Percentiles rank a stretch among this genome's conserved stretches.
These are phyloP conservation scores for Globisporangium uncinulatum DNA, from an alignment of 352 stramenopile genomes.

Conservation along the genomic window DNA sequence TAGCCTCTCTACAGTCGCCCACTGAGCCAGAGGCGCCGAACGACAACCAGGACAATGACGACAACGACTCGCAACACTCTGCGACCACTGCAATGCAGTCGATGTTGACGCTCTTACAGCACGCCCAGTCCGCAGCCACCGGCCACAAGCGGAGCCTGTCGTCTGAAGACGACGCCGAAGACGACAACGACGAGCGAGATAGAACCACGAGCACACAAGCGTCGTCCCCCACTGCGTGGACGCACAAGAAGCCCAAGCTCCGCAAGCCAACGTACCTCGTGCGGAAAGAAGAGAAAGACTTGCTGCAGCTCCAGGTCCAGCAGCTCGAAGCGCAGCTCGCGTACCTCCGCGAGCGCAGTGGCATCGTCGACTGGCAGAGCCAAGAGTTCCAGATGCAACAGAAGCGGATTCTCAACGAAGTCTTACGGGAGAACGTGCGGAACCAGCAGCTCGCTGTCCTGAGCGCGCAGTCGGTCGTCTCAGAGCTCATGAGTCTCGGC, in stretches of 20 bases:
- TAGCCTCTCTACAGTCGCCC: not conserved
- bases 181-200: not conserved
- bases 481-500: slow-evolving; percentile 26
- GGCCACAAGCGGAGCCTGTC: not conserved
- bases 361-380: slow-evolving; percentile 11
- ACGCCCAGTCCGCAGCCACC: not conserved
- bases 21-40: not conserved
- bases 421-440: slow-evolving; percentile 33
- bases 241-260: slow-evolving; percentile 21
- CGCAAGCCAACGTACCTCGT: slow-evolving; percentile 47
- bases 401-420: slow-evolving; percentile 37
- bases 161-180: not conserved
- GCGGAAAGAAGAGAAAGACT: slow-evolving; percentile 41
- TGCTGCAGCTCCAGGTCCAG: slow-evolving; percentile 29
- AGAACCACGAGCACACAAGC: not conserved
- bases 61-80: not conserved
- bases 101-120: not conserved
- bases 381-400: slow-evolving; percentile 23
- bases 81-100: not conserved
- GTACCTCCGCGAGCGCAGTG: slow-evolving; percentile 24
- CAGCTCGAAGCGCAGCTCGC: slow-evolving; percentile 32
- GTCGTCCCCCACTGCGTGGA: not conserved
- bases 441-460: slow-evolving; percentile 45
- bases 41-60: not conserved
- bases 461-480: slow-evolving; percentile 36